Evolutionary conservation across 768 basidiomycete genomes (phyloP).

Genomic region (Daedaleopsis nitida): DNA sequence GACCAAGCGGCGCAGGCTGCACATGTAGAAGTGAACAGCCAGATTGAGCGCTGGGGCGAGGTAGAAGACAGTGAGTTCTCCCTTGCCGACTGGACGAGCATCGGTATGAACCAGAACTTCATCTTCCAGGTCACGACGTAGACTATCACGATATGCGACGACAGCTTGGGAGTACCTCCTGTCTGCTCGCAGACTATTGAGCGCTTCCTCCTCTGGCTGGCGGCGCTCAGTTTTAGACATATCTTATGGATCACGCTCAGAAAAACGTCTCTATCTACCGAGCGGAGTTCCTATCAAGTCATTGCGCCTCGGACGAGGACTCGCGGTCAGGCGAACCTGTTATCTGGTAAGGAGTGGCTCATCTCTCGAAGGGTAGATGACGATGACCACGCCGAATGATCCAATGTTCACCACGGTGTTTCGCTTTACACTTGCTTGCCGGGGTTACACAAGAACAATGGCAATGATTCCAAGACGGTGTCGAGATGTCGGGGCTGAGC

Average conservation of each 20-base stretch:
- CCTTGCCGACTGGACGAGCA: background rate
- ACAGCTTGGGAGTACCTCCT: slow-evolving; percentile 80
- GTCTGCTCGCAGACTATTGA: slow-evolving; percentile 37
- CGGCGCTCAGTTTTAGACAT: background rate
- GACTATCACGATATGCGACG: slow-evolving; percentile 93
- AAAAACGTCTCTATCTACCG: background rate
- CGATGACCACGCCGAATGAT: too few species aligned
- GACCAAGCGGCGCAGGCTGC: slow-evolving; percentile 86
- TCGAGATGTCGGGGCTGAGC: too few species aligned
- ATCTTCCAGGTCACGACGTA: slow-evolving; percentile 85
- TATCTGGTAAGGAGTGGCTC: too few species aligned
- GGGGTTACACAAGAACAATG: too few species aligned
- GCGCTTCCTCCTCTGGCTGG: background rate
- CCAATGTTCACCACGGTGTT: too few species aligned
- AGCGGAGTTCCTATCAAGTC: background rate
- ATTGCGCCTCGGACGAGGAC: too few species aligned
- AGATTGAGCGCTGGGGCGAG: slow-evolving; percentile 98
- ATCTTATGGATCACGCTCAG: background rate
- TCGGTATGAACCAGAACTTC: background rate
- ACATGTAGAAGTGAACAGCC: slow-evolving; percentile 92
- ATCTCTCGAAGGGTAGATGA: too few species aligned
- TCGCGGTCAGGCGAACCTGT: too few species aligned
- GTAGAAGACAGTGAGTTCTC: slow-evolving; percentile 91
- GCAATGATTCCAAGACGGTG: too few species aligned
- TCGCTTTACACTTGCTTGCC: too few species aligned